These are phyloP conservation scores for Ophiostoma populinum DNA, from an alignment of 2,329 filamentous ascomycete species.

Conservation along the genomic window DNA sequence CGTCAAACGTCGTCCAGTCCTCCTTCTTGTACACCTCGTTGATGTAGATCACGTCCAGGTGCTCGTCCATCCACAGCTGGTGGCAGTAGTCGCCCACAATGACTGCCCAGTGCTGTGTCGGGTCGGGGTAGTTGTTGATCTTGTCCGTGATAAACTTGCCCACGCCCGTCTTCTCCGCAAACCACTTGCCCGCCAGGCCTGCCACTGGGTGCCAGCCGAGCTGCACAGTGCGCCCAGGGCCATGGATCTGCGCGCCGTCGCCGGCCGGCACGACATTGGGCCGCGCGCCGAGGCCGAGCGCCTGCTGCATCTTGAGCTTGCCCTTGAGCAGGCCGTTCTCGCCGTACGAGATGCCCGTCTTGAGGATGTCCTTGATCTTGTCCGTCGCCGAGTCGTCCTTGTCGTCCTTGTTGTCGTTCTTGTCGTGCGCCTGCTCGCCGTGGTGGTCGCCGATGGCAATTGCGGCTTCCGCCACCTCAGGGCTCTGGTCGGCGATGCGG, in stretches of 20 bases:
- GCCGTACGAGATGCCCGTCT: conserved; percentile 4
- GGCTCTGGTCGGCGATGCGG: conserved; percentile 5
- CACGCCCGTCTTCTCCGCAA: conserved; percentile 36
- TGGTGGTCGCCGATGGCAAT: conserved; percentile 2
- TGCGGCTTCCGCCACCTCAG: conserved; percentile 7
- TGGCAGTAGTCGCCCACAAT: conserved; percentile 37
- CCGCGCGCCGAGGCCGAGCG: conserved; percentile 25
- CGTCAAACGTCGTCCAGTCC: conserved; percentile 32
- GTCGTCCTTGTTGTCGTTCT: neutral
- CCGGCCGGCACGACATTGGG: conserved; percentile 26
- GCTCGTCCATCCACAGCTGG: conserved; percentile 44
- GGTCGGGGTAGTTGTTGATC: conserved; percentile 37
- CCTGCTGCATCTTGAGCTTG: conserved; percentile 24
- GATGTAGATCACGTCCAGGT: conserved; percentile 38
- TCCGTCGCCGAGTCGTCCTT: conserved; percentile 8
- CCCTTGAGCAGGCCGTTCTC: conserved; percentile 21
- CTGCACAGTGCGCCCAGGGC: conserved; percentile 26
- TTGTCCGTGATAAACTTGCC: conserved; percentile 38
- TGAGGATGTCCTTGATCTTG: conserved; percentile 10
- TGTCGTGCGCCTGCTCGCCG: neutral
- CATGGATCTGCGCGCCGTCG: conserved; percentile 20
- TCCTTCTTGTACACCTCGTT: conserved; percentile 28
- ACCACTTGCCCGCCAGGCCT: conserved; percentile 38
- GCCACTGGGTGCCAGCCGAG: conserved; percentile 43
- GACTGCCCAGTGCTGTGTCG: conserved; percentile 43